Conservation (phyloP, 1,284 basidiomycete species). For the Thelephora terrestris region DNA sequence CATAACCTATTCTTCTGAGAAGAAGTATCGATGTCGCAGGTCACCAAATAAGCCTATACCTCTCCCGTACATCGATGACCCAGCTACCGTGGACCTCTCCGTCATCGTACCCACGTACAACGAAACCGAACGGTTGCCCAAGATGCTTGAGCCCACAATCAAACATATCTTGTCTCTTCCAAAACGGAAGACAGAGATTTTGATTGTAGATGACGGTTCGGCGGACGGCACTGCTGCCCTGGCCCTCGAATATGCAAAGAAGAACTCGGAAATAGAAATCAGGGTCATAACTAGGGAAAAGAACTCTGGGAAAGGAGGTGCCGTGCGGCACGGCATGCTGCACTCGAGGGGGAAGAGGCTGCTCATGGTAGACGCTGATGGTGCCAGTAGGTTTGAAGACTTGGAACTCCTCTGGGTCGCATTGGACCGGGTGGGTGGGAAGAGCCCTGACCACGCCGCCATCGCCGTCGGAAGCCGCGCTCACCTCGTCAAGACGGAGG, state of each 20-base stretch:
- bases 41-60: slow-evolving; percentile 39
- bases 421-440: slow-evolving; percentile 46
- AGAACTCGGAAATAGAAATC: slow-evolving; percentile 48
- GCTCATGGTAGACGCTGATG: slow-evolving; percentile 91
- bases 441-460: slow-evolving; percentile 36
- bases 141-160: slow-evolving; percentile 73
- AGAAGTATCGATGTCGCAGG: slow-evolving; percentile 44
- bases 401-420: slow-evolving; percentile 62
- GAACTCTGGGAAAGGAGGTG: slow-evolving; percentile 89
- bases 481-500: slow-evolving; percentile 84
- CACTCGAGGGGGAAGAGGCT: slow-evolving; percentile 71
- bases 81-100: slow-evolving; percentile 54
- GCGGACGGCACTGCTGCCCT: slow-evolving; percentile 61
- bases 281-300: slow-evolving; percentile 69
- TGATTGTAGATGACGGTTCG: slow-evolving; percentile 89
- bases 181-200: slow-evolving; percentile 57
- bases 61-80: slow-evolving; percentile 43
- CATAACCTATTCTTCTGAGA: slow-evolving; percentile 54
- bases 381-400: slow-evolving; percentile 81
- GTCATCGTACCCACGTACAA: slow-evolving; percentile 90
- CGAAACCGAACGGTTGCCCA: slow-evolving; percentile 68
- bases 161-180: slow-evolving; percentile 38
- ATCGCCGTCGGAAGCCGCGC: slow-evolving; percentile 84
- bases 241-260: slow-evolving; percentile 54
- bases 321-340: slow-evolving; percentile 84